A percentile compares a stretch with the other conserved stretches of the same genome.
phyloP scores from a whole-genome alignment of 257 asterid species.

The Solanum phureja region DNA sequence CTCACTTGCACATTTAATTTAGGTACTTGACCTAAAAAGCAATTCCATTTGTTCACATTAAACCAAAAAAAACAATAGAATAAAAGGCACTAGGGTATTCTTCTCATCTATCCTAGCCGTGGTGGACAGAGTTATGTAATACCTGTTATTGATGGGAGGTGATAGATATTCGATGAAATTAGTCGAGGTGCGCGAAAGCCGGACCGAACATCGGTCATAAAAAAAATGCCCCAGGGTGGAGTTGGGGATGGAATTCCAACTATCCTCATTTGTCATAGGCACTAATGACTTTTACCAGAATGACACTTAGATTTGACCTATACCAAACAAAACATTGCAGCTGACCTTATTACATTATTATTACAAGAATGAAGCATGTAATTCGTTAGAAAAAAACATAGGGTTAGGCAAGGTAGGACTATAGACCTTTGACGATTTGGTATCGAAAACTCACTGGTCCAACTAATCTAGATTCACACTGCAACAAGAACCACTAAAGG shows the following conservation, averaged over 20 bases:
- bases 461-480: background rate
- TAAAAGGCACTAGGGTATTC: no score
- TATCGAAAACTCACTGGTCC: background rate
- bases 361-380: background rate
- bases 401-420: background rate
- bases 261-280: background rate
- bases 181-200: background rate
- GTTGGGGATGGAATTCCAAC: background rate
- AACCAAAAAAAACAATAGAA: background rate
- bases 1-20: background rate
- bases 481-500: background rate
- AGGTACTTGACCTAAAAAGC: background rate
- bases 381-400: background rate
- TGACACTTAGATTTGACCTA: background rate
- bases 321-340: background rate
- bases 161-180: accelerated
- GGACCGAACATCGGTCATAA: accelerated
- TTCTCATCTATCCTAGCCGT: accelerated
- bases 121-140: background rate
- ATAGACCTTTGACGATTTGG: background rate
- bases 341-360: background rate
- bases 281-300: background rate
- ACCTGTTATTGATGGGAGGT: background rate
- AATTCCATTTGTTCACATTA: background rate
- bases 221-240: background rate